Percentiles rank a stretch among this genome's conserved stretches.
Conservation (phyloP, 495 filamentous ascomycete species). For the Trypethelium eluteriae region DNA sequence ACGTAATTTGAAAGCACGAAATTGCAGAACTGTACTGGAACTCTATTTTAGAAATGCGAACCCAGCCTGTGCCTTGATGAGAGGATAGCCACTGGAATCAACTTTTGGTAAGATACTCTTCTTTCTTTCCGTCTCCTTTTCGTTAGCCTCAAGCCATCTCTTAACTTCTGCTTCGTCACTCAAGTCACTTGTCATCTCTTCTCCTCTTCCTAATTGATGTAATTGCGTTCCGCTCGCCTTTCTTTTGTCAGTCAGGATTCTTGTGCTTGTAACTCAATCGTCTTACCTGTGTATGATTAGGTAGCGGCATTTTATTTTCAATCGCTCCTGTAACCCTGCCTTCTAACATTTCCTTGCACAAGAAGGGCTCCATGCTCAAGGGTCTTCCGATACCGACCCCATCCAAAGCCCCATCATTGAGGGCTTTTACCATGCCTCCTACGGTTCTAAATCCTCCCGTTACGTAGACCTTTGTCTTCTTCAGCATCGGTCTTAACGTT, state of each 20-base stretch:
- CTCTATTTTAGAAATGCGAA: constrained; percentile 21
- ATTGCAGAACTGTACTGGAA: background rate
- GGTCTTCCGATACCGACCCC: constrained; percentile 51
- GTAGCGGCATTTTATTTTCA: constrained; percentile 24
- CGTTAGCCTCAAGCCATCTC: constrained; percentile 31
- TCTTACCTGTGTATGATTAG: constrained; percentile 30
- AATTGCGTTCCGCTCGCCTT: constrained; percentile 41
- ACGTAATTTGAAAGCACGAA: background rate
- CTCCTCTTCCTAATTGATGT: constrained; percentile 43
- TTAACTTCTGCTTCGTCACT: constrained; percentile 39
- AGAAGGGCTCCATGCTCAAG: constrained; percentile 43
- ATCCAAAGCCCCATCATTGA: constrained; percentile 39
- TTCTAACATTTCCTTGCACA: constrained; percentile 45
- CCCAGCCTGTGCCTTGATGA: constrained; percentile 20
- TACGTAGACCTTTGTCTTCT: constrained; percentile 49
- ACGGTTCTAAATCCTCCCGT: constrained; percentile 56
- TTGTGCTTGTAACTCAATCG: constrained; percentile 38
- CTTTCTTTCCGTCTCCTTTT: constrained; percentile 38
- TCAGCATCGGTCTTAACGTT: constrained; percentile 46
- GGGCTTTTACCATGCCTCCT: constrained; percentile 51
- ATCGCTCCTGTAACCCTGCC: constrained; percentile 43
- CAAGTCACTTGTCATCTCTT: constrained; percentile 44
- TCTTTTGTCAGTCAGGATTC: constrained; percentile 34
- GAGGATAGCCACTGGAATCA: constrained; percentile 23
- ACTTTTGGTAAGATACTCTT: constrained; percentile 31